Percentiles rank a stretch among this genome's conserved stretches.
Evolutionary conservation across 257 asterid species (phyloP).

Genomic region (Oldenlandia corymbosa): DNA sequence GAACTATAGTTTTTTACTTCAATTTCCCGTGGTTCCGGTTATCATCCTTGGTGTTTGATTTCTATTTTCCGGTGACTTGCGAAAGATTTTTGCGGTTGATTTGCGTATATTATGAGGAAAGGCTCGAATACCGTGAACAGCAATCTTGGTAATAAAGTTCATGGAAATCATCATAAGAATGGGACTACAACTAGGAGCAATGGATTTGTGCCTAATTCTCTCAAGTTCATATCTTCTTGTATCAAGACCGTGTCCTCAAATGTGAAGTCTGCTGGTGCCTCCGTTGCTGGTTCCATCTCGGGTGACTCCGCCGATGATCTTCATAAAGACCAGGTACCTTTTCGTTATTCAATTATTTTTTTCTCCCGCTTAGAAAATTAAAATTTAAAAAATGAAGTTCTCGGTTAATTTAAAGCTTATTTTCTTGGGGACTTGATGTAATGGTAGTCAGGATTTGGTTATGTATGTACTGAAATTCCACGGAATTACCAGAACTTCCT

Average conservation of each 20-base stretch:
- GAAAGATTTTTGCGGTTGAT: conserved; percentile 8
- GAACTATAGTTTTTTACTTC: not conserved
- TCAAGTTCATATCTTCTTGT: conserved; percentile 47
- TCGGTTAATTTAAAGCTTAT: not conserved
- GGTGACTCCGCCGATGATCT: conserved; percentile 34
- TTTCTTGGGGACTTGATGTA: not conserved
- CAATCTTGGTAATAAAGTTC: conserved; percentile 16
- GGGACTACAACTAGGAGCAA: conserved; percentile 22
- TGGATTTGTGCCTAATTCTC: conserved; percentile 39
- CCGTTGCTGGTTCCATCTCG: conserved; percentile 38
- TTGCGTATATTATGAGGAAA: conserved; percentile 45
- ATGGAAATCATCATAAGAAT: conserved; percentile 18
- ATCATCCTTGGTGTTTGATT: not conserved
- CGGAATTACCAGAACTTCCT: not conserved
- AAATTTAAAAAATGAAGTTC: not conserved
- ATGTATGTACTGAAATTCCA: not conserved
- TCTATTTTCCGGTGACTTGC: conserved; percentile 17
- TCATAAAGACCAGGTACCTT: conserved; percentile 37
- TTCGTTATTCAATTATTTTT: not conserved
- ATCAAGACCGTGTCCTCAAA: conserved; percentile 45
- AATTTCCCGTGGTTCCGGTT: not conserved
- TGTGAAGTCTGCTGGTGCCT: conserved; percentile 43
- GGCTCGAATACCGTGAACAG: conserved; percentile 22
- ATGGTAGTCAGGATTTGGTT: not conserved
- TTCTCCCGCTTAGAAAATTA: not conserved